Conservation (phyloP, 345 rosid genomes). For the Boechera divaricarpa region DNA sequence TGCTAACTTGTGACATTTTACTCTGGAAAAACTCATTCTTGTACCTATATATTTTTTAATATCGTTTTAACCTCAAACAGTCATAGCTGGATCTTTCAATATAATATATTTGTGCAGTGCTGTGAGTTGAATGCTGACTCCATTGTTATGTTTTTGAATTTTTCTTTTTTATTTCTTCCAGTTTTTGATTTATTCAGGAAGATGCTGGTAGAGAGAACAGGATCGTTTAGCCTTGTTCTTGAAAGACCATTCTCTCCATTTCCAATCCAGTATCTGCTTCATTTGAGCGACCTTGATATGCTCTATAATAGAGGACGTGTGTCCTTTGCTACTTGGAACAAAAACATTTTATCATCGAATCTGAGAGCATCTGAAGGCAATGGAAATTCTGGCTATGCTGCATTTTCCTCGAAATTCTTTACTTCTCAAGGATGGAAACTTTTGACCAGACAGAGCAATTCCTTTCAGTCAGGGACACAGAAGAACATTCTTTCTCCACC, state of each 20-base stretch:
- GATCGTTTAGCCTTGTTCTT: conserved; percentile 74
- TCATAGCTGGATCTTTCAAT: not conserved
- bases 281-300: conserved; percentile 59
- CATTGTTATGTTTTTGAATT: conserved; percentile 37
- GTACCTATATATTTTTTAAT: too few species aligned
- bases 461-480: conserved; percentile 42
- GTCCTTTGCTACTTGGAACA: conserved; percentile 79
- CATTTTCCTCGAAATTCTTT: conserved; percentile 78
- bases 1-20: too few species aligned
- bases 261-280: conserved; percentile 69
- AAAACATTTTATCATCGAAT: conserved; percentile 58
- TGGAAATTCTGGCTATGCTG: conserved; percentile 77
- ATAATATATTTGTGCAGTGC: not conserved
- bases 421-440: conserved; percentile 66
- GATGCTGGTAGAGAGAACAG: conserved; percentile 62
- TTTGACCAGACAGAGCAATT: conserved; percentile 52
- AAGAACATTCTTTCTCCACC: conserved; percentile 55
- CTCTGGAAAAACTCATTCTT: too few species aligned
- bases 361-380: conserved; percentile 53
- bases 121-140: conserved; percentile 14
- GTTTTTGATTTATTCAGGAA: conserved; percentile 68
- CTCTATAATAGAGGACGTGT: conserved; percentile 76
- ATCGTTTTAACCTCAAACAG: too few species aligned
- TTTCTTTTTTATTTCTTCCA: conserved; percentile 47
- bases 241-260: conserved; percentile 86